These are phyloP conservation scores for Cryptococcus jaspeensis DNA, from an alignment of 1,284 basidiomycete genomes.

Conservation along the genomic window DNA sequence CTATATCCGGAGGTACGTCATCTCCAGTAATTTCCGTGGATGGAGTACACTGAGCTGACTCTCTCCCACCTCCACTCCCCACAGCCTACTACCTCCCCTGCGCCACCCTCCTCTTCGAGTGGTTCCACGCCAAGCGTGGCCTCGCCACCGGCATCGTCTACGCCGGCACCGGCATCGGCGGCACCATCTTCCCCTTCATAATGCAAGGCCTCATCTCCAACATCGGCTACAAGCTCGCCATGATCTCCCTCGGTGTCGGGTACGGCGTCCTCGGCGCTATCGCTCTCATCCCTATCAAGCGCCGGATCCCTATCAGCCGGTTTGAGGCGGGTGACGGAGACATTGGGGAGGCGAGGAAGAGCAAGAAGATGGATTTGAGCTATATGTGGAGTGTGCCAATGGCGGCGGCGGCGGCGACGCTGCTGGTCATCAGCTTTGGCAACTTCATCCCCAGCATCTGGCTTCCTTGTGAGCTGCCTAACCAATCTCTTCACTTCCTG, in stretches of 20 bases:
- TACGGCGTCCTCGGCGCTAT: constrained; percentile 32
- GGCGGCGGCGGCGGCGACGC: constrained; percentile 37
- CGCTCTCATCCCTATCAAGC: constrained; percentile 42
- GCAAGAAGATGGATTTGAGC: constrained; percentile 21
- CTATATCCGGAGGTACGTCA: constrained; percentile 37
- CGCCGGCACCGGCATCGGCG: constrained; percentile 46
- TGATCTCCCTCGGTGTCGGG: constrained; percentile 41
- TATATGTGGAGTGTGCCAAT: constrained; percentile 33
- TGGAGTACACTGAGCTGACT: too few species aligned
- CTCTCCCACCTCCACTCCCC: too few species aligned
- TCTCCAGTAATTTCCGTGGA: too few species aligned
- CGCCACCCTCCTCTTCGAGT: constrained; percentile 48
- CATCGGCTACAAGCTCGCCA: constrained; percentile 49
- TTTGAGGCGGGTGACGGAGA: too few species aligned
- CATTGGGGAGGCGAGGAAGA: constrained; percentile 1
- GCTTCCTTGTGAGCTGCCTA: constrained; percentile 38
- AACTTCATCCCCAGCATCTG: constrained; percentile 50
- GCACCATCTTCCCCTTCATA: constrained; percentile 47
- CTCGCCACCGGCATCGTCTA: constrained; percentile 48
- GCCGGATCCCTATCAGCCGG: constrained; percentile 39
- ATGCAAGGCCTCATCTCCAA: constrained; percentile 35
- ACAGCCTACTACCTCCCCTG: constrained; percentile 47
- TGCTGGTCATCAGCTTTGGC: constrained; percentile 43
- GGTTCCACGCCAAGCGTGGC: constrained; percentile 46
- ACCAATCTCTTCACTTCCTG: not conserved